These are phyloP conservation scores for Vaccinium vitisidaea DNA, from an alignment of 148 eudicot genomes.

Conservation along the genomic window DNA sequence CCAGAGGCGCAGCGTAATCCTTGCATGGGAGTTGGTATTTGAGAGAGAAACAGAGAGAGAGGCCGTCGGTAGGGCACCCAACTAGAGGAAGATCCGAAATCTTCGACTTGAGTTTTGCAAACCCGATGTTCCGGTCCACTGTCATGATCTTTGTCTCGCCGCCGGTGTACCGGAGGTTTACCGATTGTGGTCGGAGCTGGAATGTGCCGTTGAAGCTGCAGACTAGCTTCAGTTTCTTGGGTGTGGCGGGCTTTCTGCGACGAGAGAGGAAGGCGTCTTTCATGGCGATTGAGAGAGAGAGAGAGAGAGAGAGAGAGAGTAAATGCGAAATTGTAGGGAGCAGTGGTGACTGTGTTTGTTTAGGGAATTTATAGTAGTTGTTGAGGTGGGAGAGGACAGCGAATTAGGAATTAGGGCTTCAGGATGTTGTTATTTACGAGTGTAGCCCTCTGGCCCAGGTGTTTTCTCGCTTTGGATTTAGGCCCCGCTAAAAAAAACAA, in stretches of 20 bases:
- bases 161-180: constrained; percentile 30
- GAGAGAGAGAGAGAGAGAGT: not conserved
- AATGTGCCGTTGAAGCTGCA: constrained; percentile 29
- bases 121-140: constrained; percentile 22
- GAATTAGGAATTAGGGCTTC: not conserved
- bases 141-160: constrained; percentile 33
- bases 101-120: constrained; percentile 11
- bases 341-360: not conserved
- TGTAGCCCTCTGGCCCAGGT: not conserved
- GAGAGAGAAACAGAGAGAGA: not conserved
- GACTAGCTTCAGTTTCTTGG: constrained; percentile 25
- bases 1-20: constrained; percentile 1
- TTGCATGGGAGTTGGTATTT: not conserved
- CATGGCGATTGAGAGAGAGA: no score
- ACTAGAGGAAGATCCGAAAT: constrained; percentile 11
- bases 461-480: not conserved
- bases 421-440: constrained; percentile 7
- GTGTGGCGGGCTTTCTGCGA: not conserved
- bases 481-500: no score
- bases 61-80: not conserved
- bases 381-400: not conserved
- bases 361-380: not conserved
- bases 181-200: constrained; percentile 6
- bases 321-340: not conserved
- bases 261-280: constrained; percentile 14